phyloP scores from a whole-genome alignment of 2,329 filamentous ascomycete genomes.

The Alternaria consortialis region DNA sequence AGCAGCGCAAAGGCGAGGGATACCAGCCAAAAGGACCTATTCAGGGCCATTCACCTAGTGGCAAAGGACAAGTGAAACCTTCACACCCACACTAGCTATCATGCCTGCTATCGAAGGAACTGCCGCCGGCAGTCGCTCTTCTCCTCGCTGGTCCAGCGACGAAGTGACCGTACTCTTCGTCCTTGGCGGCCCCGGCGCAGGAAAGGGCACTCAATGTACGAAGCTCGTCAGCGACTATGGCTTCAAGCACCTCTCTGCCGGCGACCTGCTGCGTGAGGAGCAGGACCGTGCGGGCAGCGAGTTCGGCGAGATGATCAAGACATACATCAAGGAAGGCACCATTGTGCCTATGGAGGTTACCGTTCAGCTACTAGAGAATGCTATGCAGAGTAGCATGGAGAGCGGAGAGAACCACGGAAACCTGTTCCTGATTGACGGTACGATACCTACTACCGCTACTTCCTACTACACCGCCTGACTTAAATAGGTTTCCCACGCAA shows the following conservation, averaged over 20 bases:
- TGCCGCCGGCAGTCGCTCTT: conserved; percentile 57
- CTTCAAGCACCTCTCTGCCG: conserved; percentile 92
- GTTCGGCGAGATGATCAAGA: conserved; percentile 91
- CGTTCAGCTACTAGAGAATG: conserved; percentile 90
- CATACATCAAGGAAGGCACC: conserved; percentile 90
- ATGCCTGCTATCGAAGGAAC: conserved; percentile 53
- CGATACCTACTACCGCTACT: conserved; percentile 1
- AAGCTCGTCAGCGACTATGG: conserved; percentile 86
- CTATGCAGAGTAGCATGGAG: conserved; percentile 77
- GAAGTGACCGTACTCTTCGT: conserved; percentile 95
- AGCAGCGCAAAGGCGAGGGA: conserved; percentile 53
- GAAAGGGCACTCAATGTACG: conserved; percentile 95
- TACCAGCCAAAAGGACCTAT: conserved; percentile 42
- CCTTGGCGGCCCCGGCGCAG: conserved; percentile 92
- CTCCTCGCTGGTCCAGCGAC: conserved; percentile 76
- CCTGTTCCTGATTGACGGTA: conserved; percentile 77
- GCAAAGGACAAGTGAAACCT: conserved; percentile 31
- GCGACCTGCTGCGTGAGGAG: conserved; percentile 92
- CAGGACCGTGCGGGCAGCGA: conserved; percentile 85
- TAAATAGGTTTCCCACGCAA: conserved; percentile 84
- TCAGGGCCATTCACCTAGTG: conserved; percentile 44
- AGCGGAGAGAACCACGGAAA: conserved; percentile 61
- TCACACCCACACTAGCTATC: conserved; percentile 42
- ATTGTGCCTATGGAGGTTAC: conserved; percentile 99
- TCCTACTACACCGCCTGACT: not conserved